A percentile compares a stretch with the other conserved stretches of the same genome.
Evolutionary conservation across 164 flowering plant genomes (phyloP).

Genomic region (Nelumbo lutea): DNA sequence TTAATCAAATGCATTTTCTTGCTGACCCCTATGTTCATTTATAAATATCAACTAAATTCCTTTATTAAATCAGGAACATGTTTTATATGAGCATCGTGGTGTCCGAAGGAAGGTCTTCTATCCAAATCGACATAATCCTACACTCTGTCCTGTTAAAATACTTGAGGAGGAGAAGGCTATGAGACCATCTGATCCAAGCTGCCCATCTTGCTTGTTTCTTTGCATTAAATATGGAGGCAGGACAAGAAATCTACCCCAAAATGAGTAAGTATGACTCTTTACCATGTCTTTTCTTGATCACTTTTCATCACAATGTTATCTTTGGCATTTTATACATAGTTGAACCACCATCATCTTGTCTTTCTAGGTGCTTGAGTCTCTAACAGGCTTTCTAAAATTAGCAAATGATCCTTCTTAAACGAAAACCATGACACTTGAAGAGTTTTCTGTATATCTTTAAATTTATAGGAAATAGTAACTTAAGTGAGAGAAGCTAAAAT

Average conservation of each 20-base stretch:
- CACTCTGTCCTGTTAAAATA: slow-evolving; percentile 52
- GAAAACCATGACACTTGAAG: background rate
- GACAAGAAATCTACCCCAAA: slow-evolving; percentile 60
- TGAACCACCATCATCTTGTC: background rate
- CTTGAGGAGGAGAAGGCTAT: slow-evolving; percentile 58
- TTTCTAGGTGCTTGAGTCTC: background rate
- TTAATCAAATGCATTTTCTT: background rate
- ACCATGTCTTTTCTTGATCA: background rate
- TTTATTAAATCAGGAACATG: slow-evolving; percentile 40
- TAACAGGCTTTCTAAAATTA: background rate
- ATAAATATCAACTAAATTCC: background rate
- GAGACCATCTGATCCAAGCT: slow-evolving; percentile 50
- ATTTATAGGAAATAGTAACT: background rate
- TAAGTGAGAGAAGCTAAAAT: background rate
- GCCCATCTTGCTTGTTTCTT: slow-evolving; percentile 56
- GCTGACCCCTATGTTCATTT: background rate
- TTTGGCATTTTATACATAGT: background rate
- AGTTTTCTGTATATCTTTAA: too few species aligned
- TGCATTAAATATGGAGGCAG: slow-evolving; percentile 67
- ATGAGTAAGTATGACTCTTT: slow-evolving; percentile 33
- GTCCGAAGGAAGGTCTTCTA: slow-evolving; percentile 45
- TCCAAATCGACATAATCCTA: slow-evolving; percentile 44
- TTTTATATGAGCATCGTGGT: slow-evolving; percentile 52
- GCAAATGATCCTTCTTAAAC: background rate
- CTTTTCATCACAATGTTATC: background rate